Evolutionary conservation across 208 protist species (phyloP).

Genomic region (Trypanosoma grayi): DNA sequence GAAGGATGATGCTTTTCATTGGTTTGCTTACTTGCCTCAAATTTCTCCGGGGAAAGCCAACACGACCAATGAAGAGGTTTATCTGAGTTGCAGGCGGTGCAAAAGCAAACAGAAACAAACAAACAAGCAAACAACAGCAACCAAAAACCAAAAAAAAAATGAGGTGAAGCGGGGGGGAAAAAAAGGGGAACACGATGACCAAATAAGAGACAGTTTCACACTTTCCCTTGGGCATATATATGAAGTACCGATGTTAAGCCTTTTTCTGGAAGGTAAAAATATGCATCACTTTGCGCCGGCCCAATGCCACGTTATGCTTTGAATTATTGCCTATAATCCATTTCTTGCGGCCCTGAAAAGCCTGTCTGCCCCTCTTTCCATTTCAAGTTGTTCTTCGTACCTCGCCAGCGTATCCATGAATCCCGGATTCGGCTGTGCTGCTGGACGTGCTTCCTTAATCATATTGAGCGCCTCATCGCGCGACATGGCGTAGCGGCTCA

Average conservation of each 20-base stretch:
- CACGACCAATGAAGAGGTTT: no score
- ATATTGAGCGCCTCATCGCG: conserved; percentile 62
- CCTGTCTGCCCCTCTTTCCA: not conserved
- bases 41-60: no score
- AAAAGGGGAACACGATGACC: not conserved
- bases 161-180: not conserved
- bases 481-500: conserved; percentile 60
- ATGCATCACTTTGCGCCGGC: no score
- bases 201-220: not conserved
- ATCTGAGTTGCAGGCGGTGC: no score
- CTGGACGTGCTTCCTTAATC: conserved; percentile 61
- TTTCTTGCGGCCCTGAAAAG: no score
- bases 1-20: not conserved
- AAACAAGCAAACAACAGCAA: not conserved
- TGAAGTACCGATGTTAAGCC: not conserved
- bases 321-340: no score
- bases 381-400: conserved; percentile 35
- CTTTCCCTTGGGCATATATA: conserved; percentile 9
- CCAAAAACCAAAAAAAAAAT: conserved; percentile 4
- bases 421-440: conserved; percentile 77
- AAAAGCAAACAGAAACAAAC: not conserved
- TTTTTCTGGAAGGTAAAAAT: no score
- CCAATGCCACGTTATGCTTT: no score
- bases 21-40: no score
- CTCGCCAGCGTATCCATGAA: conserved; percentile 52